Base-by-base conservation (phyloP, 2,329 filamentous ascomycete species). In the Colletotrichum kahawae region DNA sequence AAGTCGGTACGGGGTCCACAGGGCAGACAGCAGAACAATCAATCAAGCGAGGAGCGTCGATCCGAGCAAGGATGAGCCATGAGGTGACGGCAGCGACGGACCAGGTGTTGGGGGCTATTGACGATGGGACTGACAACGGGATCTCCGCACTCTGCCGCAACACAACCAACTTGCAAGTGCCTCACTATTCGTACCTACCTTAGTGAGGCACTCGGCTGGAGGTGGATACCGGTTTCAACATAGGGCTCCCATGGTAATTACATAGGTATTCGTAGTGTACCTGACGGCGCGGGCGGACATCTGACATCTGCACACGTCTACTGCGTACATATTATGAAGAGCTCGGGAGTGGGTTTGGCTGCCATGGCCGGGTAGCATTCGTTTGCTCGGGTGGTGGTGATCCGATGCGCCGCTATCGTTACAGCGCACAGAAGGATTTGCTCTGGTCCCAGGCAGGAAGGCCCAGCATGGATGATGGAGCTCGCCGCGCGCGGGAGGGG, bases 11-110 rank as follows among this genome's bases (percentile, higher is more conserved):
- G n/a, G 27, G 18, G 33, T 29, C 68, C 68, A 67, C 68, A 70
- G 34, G 51, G 21, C 71, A 65, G 43, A 64, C 24, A 54, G 24
- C n/a, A 24, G 36, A 18, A 38, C 36, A 38, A 38, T 38, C 36
- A 59, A 34, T 36, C 43, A 51, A 66, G 54, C 27, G 18, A 62
- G 71, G 38, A 56, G 31, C 43, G 71, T 74, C 68, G 72, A 75
- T 71, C 68, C 33, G 31, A 43, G 21, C 60, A 75, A 67, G 67
- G 71, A 62, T 65, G 29, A 27, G 67, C 51, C 60, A 43, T 56
- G 67, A 66, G 14, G 29, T 38, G 36, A 74, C 36, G 60, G 54
- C 31, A 36, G 36, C 51, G 57, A 38, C 65, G 31, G 24, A 38
- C 24, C 12, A 18, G 31, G 21, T 33, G n/a, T 48, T 60, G 54